Conservation (phyloP, 805 yeast genomes). For the Myxozyma neotropica region DNA sequence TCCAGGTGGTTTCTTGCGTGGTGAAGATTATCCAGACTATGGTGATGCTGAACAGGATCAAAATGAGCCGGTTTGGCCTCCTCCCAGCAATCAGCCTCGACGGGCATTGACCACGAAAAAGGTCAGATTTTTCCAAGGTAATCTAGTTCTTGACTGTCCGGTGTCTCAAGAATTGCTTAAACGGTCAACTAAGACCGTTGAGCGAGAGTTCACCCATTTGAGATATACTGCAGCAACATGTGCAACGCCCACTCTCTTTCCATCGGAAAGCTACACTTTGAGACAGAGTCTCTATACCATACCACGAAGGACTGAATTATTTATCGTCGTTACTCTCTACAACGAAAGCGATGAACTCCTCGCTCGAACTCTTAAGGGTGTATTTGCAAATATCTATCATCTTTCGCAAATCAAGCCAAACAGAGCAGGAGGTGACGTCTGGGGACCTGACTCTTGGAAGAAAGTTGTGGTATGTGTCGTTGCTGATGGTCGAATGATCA, state of each 20-base stretch:
- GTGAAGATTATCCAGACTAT: conserved; percentile 20
- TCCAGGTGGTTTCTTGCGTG: conserved; percentile 5
- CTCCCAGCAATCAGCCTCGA: conserved; percentile 40
- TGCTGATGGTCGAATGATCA: conserved; percentile 87
- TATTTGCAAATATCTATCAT: conserved; percentile 81
- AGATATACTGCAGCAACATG: conserved; percentile 87
- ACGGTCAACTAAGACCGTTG: conserved; percentile 44
- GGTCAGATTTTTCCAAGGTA: conserved; percentile 68
- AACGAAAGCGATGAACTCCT: conserved; percentile 82
- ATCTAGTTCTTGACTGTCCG: conserved; percentile 85
- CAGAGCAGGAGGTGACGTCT: conserved; percentile 48
- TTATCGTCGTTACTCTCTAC: conserved; percentile 86
- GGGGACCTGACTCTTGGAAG: conserved; percentile 98
- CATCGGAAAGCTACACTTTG: conserved; percentile 64
- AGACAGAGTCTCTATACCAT: conserved; percentile 68
- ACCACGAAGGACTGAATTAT: conserved; percentile 80
- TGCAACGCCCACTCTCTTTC: conserved; percentile 80
- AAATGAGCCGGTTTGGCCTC: conserved; percentile 27
- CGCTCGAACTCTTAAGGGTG: conserved; percentile 86
- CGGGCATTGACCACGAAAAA: conserved; percentile 45
- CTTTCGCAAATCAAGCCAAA: conserved; percentile 64
- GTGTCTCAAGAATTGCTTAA: conserved; percentile 68
- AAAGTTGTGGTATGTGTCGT: conserved; percentile 87
- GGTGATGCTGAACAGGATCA: conserved; percentile 16
- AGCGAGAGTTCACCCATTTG: conserved; percentile 79